Base-by-base conservation (phyloP, 2,329 filamentous ascomycete genomes). In the Trichoderma atroviride region DNA sequence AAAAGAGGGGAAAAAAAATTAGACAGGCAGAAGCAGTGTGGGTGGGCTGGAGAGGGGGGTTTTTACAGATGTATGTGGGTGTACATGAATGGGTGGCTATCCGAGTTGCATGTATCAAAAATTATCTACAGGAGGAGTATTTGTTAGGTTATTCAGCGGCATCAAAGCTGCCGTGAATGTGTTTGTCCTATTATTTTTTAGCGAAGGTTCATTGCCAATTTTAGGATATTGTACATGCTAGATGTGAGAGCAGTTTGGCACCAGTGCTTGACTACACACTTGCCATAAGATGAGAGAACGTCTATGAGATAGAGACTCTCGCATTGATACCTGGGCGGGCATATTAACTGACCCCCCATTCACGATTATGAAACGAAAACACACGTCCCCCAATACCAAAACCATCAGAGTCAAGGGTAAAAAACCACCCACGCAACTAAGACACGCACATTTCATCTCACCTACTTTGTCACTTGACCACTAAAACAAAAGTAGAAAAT, bases 31-130 rank as follows among this genome's bases (percentile, higher is more conserved):
- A 19, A 27, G 19, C 14, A 29, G 27, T 27, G 40, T 43, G 40
- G 3, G 40, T 19, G 19, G 6, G 40, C 3, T 35, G 47, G 47
- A 19, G 27, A 55, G 11, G 24, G 16, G 16, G 1, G 24, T 27
- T 19, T 19, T 43, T 37, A 19, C 27, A 47, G 35, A 50, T 59
- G 37, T 67, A 7, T 33, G 29, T 19, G 35, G 24, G 47, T 35
- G 47, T 27, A 53, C 43, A 58, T 43, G 56, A 52, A 71, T 35
- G 53, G 50, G 35, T 35, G 47, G 52, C 47, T 24, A 24, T 56
- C 47, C n/a, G 40, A n/a, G 62, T 55, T 67, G 64, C 40, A 62
- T 52, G 63, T 59, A 69, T 35, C 47, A 68, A 52, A 52, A 33
- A 64, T 16, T 61, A 50, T 37, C 40, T 24, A 40, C n/a, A 43